Evolutionary conservation across 1,284 basidiomycete genomes (phyloP).

Genomic region (Heimioporus retisporus): DNA sequence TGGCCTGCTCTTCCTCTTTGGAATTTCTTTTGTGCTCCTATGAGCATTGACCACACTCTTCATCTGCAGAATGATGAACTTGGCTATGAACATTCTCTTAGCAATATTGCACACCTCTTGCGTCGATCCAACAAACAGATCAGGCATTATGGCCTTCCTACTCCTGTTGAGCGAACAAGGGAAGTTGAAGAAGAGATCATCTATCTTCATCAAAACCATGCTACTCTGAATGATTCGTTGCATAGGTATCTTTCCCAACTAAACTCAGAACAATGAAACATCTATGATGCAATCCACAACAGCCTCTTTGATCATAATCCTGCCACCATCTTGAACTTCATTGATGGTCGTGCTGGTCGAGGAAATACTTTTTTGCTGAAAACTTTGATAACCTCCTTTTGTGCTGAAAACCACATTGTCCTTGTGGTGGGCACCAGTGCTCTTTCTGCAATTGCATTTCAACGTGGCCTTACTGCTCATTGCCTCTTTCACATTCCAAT

Average conservation of each 20-base stretch:
- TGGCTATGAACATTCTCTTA: no score
- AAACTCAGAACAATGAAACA: no score
- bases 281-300: background rate
- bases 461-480: background rate
- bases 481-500: background rate
- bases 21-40: no score
- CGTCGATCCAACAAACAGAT: no score
- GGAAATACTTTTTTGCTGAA: background rate
- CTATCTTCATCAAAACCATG: no score
- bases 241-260: no score
- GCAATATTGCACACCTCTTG: no score
- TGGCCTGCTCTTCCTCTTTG: background rate
- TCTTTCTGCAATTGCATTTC: background rate
- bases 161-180: no score
- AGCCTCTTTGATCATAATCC: background rate
- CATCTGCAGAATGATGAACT: background rate
- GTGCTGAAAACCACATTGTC: background rate
- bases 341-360: background rate
- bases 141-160: no score
- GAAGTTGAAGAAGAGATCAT: no score
- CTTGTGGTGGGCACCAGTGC: background rate
- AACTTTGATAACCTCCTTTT: background rate
- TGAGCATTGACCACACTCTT: no score
- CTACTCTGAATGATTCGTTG: no score
- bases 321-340: background rate